These are phyloP conservation scores for Hericium rajendrae DNA, from an alignment of 768 basidiomycete species.

Conservation along the genomic window DNA sequence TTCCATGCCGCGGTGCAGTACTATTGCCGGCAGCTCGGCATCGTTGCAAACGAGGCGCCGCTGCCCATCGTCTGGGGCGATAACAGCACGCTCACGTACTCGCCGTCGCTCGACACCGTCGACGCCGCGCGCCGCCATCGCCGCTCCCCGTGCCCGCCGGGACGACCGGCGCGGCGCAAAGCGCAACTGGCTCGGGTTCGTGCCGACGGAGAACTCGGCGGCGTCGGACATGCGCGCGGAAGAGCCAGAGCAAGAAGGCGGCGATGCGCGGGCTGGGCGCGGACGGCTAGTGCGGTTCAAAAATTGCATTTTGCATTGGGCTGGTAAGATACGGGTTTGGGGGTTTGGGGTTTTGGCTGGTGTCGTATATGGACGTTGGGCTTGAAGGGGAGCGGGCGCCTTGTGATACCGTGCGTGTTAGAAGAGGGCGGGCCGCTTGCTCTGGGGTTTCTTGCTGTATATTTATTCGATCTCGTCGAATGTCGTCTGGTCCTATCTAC, in stretches of 20 bases:
- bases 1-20: conserved; percentile 73
- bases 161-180: not conserved
- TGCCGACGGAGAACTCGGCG: conserved; percentile 17
- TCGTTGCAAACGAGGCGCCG: conserved; percentile 48
- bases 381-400: too few relatives aligned
- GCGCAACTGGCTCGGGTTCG: conserved; percentile 18
- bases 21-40: conserved; percentile 62
- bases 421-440: not conserved
- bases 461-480: not conserved
- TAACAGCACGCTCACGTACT: conserved; percentile 8
- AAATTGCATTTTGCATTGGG: not conserved
- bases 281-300: not conserved
- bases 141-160: not conserved
- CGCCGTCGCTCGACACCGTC: not conserved
- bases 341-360: too few relatives aligned
- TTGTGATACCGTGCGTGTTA: too few relatives aligned
- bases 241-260: conserved; percentile 18
- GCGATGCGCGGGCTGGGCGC: conserved; percentile 1
- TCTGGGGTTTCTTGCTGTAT: not conserved
- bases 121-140: not conserved
- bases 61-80: conserved; percentile 45
- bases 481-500: too few relatives aligned
- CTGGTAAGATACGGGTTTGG: not conserved
- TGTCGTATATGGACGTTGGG: too few relatives aligned
- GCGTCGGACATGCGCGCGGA: conserved; percentile 18